Evolutionary conservation across 2,329 filamentous ascomycete genomes (phyloP).

Genomic region (Alternaria sp.): DNA sequence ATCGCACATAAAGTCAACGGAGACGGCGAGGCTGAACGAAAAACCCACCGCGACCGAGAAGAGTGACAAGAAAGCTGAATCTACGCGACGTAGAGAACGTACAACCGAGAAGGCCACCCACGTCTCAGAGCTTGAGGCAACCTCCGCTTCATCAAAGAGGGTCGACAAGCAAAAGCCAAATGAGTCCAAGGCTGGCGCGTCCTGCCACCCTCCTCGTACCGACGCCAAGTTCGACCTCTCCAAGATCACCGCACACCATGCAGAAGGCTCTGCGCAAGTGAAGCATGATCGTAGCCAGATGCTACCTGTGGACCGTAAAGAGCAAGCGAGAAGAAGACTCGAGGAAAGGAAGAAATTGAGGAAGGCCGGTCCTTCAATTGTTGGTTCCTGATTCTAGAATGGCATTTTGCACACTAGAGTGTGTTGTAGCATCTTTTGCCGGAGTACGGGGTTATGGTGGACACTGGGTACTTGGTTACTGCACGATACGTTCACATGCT

Average conservation of each 20-base stretch:
- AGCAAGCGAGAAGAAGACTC: conserved; percentile 38
- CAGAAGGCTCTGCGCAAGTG: conserved; percentile 33
- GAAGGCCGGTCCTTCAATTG: conserved; percentile 25
- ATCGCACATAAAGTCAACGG: conserved; percentile 21
- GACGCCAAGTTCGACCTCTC: conserved; percentile 35
- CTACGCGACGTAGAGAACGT: background rate
- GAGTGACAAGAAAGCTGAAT: conserved; percentile 15
- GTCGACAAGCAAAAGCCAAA: background rate
- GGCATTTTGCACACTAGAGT: background rate
- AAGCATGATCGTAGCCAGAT: conserved; percentile 31
- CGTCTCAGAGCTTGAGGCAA: conserved; percentile 17
- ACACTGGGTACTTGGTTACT: conserved; percentile 25
- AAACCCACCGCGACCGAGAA: conserved; percentile 6
- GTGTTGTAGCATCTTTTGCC: background rate
- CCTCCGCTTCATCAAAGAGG: conserved; percentile 9
- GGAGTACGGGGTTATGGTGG: conserved; percentile 1
- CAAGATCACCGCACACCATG: conserved; percentile 37
- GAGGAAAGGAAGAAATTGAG: conserved; percentile 41
- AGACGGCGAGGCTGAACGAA: conserved; percentile 13
- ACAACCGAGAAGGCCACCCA: conserved; percentile 8
- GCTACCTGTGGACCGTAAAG: conserved; percentile 37
- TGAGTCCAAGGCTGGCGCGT: background rate
- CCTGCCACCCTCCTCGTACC: conserved; percentile 14
- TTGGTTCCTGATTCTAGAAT: background rate
- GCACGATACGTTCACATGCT: conserved; percentile 35